Conservation (phyloP, 2,329 filamentous ascomycete species). For the Cytospora leucostoma region DNA sequence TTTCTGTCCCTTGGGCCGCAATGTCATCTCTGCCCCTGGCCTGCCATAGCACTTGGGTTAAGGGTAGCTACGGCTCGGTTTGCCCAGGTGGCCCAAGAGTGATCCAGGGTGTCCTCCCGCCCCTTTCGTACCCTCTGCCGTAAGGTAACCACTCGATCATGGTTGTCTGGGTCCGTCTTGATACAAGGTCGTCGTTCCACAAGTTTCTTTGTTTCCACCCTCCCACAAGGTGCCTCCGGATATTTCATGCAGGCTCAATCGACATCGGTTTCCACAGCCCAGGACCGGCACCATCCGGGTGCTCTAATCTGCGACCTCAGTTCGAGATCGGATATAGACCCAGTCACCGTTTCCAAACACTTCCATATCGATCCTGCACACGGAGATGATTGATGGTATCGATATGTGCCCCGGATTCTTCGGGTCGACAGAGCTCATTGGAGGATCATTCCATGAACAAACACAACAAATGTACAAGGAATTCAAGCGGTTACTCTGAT, state of each 20-base stretch:
- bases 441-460: not conserved
- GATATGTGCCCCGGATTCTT: not conserved
- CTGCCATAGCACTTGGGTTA: no score
- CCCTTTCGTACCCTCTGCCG: no score
- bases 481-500: not conserved
- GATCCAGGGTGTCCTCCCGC: no score
- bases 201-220: not conserved
- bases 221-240: not conserved
- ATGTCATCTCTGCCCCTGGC: no score
- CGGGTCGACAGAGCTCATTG: not conserved
- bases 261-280: not conserved
- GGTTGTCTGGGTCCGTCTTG: no score
- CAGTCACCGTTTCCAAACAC: no score
- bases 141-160: no score
- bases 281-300: not conserved
- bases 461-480: not conserved
- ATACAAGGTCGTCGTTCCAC: not conserved
- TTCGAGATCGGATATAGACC: no score
- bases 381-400: not conserved
- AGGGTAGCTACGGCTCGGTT: no score
- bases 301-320: not conserved
- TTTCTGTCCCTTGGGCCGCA: no score
- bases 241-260: not conserved
- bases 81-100: no score
- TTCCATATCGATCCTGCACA: no score